Evolutionary conservation across 2,329 filamentous ascomycete species (phyloP), one percentile per base, ranked within the genome.

Genomic region (Arthroderma uncinatum): DNA sequence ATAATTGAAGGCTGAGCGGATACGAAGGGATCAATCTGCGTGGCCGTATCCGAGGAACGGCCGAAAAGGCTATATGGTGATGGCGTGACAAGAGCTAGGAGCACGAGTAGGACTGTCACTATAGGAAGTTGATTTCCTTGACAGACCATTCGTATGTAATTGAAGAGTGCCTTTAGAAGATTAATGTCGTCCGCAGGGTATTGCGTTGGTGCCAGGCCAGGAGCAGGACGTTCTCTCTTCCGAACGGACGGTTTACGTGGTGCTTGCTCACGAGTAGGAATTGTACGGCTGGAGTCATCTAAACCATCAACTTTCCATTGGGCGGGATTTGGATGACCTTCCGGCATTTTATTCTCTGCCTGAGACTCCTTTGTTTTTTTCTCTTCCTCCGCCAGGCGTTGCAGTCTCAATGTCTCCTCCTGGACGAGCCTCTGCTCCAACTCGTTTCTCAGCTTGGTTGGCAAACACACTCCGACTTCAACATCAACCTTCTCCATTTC

Each of bases 401-500:
- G 63, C 12, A 61, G 57, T 60, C 53, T 57, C 28, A 62, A 59
- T 16, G 62, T 60, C 57, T 75, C 72, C 53, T 78, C 75, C 34
- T 77, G 70, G 8, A 70, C 60, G 30, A 73, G 65, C 58, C 67
- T 65, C 39, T 66, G 66, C 58, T 82, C 79, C 23, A 84, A 62
- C 19, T 73, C 73, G 50, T 75, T 74, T 39, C 77, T 73, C 8
- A 81, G 63, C 8, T 78, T 75, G 2, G 79, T 76, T 1, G 77
- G 76, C 25, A 84, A 73, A 76, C 78, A 82, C 2, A 93, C 87
- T 64, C 87, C 82, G 55, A 98, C 82, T 71, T 97, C 92, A 1
- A 95, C 88, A 67, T 98, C 93, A 0, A 97, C 89, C n/a, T 92
- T 82, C 73, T 98, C 93, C 93, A 98, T 98, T 71, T 97, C 92